phyloP scores from a whole-genome alignment of 1,284 basidiomycete species.

The Cutaneotrichosporon cavernicola region DNA sequence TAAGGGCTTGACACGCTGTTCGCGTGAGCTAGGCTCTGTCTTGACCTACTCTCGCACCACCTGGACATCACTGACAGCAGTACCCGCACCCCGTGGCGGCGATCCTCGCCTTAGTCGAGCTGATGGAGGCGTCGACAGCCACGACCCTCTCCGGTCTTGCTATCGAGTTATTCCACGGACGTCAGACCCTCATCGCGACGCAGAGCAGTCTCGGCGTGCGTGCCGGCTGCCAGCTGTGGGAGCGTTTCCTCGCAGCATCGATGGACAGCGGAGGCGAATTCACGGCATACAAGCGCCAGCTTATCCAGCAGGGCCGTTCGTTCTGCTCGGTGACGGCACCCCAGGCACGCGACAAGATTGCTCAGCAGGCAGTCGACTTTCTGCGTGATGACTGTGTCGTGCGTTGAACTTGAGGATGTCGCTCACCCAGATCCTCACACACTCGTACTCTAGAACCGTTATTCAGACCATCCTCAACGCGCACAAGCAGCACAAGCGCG shows the following conservation, averaged over 20 bases:
- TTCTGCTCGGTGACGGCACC: conserved; percentile 60
- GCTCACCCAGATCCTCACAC: conserved; percentile 75
- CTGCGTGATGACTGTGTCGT: conserved; percentile 92
- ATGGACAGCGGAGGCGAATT: conserved; percentile 38
- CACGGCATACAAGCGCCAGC: conserved; percentile 41
- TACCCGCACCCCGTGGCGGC: conserved; percentile 54
- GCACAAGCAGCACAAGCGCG: conserved; percentile 78
- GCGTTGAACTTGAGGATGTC: conserved; percentile 38
- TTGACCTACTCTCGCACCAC: background rate
- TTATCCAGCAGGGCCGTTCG: conserved; percentile 49
- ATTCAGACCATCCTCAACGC: conserved; percentile 88
- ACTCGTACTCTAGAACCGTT: conserved; percentile 93
- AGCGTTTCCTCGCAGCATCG: conserved; percentile 48
- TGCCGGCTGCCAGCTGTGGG: conserved; percentile 53
- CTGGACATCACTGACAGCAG: conserved; percentile 19
- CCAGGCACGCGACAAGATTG: conserved; percentile 85
- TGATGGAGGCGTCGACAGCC: conserved; percentile 52
- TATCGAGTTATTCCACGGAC: conserved; percentile 43
- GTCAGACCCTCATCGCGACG: conserved; percentile 43
- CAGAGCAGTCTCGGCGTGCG: conserved; percentile 49
- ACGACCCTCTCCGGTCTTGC: conserved; percentile 50
- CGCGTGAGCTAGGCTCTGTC: background rate
- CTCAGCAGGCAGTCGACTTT: conserved; percentile 82
- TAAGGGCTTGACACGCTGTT: background rate
- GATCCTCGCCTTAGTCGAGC: conserved; percentile 51